These are phyloP conservation scores for Pseudopithomyces chartarum DNA, from an alignment of 2,329 filamentous ascomycete genomes.

Conservation along the genomic window DNA sequence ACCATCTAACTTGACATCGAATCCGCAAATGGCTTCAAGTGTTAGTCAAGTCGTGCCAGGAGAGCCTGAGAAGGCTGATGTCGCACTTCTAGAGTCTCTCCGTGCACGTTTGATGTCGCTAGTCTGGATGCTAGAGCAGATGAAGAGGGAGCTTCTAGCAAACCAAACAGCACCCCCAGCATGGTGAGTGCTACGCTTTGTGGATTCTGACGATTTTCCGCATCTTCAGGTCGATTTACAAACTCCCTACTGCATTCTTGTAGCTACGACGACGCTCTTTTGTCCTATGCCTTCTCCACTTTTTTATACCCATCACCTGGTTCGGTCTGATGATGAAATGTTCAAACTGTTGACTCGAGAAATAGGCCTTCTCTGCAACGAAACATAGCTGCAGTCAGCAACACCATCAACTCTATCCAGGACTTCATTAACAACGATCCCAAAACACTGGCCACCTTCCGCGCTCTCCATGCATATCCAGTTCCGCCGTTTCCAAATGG, in stretches of 20 bases:
- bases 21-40: background rate
- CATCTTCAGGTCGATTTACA: too few relatives aligned
- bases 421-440: slow-evolving; percentile 11
- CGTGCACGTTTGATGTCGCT: slow-evolving; percentile 21
- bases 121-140: slow-evolving; percentile 14
- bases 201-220: slow-evolving; percentile 26
- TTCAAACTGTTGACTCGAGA: background rate
- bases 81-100: slow-evolving; percentile 16
- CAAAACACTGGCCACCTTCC: slow-evolving; percentile 1
- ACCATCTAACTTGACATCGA: background rate
- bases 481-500: slow-evolving; percentile 6
- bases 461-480: slow-evolving; percentile 11
- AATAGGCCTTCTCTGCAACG: slow-evolving; percentile 19
- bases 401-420: slow-evolving; percentile 13
- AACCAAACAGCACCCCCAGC: slow-evolving; percentile 12
- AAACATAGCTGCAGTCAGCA: slow-evolving; percentile 10
- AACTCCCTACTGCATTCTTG: background rate
- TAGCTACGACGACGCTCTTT: background rate
- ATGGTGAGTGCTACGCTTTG: slow-evolving; percentile 43
- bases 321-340: background rate
- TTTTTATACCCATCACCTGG: background rate
- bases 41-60: slow-evolving; percentile 9
- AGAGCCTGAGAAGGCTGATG: slow-evolving; percentile 7
- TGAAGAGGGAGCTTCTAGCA: slow-evolving; percentile 14
- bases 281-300: too few relatives aligned